Conservation (phyloP, 1,284 basidiomycete species). For the Bjerkandera adusta region DNA sequence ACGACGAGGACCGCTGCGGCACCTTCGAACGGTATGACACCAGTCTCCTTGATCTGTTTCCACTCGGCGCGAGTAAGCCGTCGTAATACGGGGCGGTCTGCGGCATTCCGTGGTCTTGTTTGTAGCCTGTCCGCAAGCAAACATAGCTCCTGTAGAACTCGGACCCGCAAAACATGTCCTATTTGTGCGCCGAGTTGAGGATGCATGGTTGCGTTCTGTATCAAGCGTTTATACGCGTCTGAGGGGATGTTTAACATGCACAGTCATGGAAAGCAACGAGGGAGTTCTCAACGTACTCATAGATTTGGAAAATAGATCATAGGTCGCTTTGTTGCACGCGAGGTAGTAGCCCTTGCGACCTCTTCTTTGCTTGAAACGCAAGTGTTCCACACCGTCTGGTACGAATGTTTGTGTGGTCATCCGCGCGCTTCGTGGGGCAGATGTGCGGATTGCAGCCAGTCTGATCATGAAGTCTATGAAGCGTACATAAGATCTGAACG, state of each 20-base stretch:
- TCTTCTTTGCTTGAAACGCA: conserved; percentile 48
- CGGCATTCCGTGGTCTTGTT: conserved; percentile 21
- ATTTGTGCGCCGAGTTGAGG: conserved; percentile 51
- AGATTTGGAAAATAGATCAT: conserved; percentile 33
- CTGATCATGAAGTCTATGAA: conserved; percentile 65
- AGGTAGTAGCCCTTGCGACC: conserved; percentile 49
- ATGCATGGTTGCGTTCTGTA: conserved; percentile 28
- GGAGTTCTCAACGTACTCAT: conserved; percentile 1
- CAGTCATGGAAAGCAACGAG: conserved; percentile 12
- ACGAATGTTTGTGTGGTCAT: conserved; percentile 36
- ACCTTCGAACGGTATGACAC: conserved; percentile 45
- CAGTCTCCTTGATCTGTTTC: conserved; percentile 43
- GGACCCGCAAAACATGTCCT: conserved; percentile 61
- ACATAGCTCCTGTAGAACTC: conserved; percentile 71
- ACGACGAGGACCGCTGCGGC: conserved; percentile 66
- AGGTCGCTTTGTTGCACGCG: conserved; percentile 51
- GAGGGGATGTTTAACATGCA: not conserved
- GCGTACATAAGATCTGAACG: not conserved
- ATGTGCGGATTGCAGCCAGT: conserved; percentile 46
- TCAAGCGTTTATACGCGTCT: not conserved
- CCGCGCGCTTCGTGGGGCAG: conserved; percentile 23
- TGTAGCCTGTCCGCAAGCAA: conserved; percentile 47
- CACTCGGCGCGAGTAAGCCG: conserved; percentile 64
- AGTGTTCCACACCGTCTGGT: conserved; percentile 70
- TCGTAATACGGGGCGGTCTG: conserved; percentile 44